Evolutionary conservation across 2,329 filamentous ascomycete genomes (phyloP).

Genomic region (Nemania diffusa): DNA sequence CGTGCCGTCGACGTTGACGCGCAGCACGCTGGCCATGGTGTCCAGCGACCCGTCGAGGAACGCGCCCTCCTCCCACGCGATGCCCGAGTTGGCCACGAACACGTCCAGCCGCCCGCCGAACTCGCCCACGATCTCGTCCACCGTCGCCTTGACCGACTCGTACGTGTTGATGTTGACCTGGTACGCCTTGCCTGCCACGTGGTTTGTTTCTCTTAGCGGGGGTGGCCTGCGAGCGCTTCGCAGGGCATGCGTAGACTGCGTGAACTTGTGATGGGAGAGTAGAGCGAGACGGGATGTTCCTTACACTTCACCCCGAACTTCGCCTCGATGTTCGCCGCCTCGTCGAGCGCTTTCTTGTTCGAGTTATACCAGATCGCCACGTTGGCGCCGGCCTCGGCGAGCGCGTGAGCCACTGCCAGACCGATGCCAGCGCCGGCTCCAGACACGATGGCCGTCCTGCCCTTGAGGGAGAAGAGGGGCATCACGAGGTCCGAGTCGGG

Average conservation of each 20-base stretch:
- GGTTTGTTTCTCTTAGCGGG: slow-evolving; percentile 1
- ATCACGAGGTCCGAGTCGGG: slow-evolving; percentile 64
- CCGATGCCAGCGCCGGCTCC: slow-evolving; percentile 70
- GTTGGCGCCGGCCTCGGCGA: slow-evolving; percentile 77
- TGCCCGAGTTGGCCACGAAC: slow-evolving; percentile 82
- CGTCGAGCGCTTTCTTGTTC: slow-evolving; percentile 71
- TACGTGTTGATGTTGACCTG: slow-evolving; percentile 68
- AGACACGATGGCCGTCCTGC: slow-evolving; percentile 75
- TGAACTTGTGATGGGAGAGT: not conserved
- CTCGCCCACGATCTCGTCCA: slow-evolving; percentile 67
- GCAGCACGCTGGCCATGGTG: slow-evolving; percentile 74
- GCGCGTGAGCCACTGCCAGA: slow-evolving; percentile 69
- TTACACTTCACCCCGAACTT: slow-evolving; percentile 74
- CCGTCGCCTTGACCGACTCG: slow-evolving; percentile 61
- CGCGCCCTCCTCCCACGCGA: slow-evolving; percentile 76
- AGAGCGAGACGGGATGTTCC: slow-evolving; percentile 43
- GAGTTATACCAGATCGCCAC: slow-evolving; percentile 78
- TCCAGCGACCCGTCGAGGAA: slow-evolving; percentile 73
- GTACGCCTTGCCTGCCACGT: slow-evolving; percentile 65
- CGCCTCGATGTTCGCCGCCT: slow-evolving; percentile 71
- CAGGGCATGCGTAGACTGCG: not conserved
- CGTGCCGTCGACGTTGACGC: slow-evolving; percentile 78
- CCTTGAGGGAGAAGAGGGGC: slow-evolving; percentile 75
- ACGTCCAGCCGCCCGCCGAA: slow-evolving; percentile 81
- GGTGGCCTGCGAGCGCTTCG: too few species aligned